Base-by-base conservation (phyloP, 164 flowering plant species). In the Chimonanthus salicifolius region DNA sequence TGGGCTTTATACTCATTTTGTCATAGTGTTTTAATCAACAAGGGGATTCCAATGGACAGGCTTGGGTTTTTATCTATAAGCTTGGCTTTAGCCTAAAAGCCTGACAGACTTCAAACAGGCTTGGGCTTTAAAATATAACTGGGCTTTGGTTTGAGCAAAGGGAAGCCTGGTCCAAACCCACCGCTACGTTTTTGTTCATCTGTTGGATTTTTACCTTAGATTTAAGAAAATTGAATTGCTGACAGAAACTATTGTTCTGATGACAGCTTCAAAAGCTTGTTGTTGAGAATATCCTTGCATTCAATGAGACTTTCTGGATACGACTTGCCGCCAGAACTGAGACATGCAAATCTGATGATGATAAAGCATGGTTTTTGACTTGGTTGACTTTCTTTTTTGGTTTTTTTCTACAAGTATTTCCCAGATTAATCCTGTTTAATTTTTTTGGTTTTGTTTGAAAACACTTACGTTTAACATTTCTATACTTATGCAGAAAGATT, bases 291-390 rank as follows among this genome's bases (percentile, higher is more conserved):
- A 76, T 94, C 58, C 89, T 94, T 74, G 94, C 97, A 76, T 94
- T 94, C 80, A 87, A 91, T 69, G 95, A 91, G 84, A 80, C 81
- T 50, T 94, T 94, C 79, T 92, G 97, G 99, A 87, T 94, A 68
- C 85, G 97, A 13, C 92, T 94, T 77, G 99, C 99, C 47, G 89
- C 97, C 20, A 86, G 97, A 81, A 82, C 87, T 44, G 97, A 94
- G 45, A 91, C 95, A 44, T 94, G 97, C 90, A 89, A 88, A 81
- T 94, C 97, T 43, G 97, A 92, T 82, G 97, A 94, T 83, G 99
- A 94, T 84, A 92, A 92, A 87, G 97, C 90, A 89, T 76, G 92
- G 86, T 82, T 88, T 81, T 85, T 84, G n/a, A 77, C 80, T 85
- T 78, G 69, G 74, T 84, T 82, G 47, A 73, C 64, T 83, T 78